phyloP scores from a whole-genome alignment of 2,329 filamentous ascomycete species.

The Aciculosporium take region DNA sequence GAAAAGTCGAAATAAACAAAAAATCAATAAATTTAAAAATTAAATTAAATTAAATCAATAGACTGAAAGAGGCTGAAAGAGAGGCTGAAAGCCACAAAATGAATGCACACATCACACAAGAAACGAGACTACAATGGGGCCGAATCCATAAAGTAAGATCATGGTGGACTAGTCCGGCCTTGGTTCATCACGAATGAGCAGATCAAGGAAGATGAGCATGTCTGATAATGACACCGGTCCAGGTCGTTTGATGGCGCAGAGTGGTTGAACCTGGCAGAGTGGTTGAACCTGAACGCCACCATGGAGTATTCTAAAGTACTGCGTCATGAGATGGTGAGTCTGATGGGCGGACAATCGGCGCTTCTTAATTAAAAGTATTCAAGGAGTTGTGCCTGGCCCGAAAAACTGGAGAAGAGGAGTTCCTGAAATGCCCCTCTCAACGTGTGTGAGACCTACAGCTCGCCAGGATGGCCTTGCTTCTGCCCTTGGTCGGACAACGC shows the following conservation, averaged over 20 bases:
- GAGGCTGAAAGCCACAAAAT: not conserved
- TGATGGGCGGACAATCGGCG: not conserved
- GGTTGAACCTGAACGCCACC: constrained; percentile 1
- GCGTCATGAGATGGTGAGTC: not conserved
- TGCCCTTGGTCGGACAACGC: not conserved
- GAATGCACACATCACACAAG: no score
- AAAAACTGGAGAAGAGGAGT: not conserved
- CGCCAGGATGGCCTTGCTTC: constrained; percentile 6
- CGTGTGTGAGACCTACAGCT: constrained; percentile 11
- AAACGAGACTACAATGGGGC: not conserved
- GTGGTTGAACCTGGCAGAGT: no score
- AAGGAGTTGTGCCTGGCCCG: not conserved
- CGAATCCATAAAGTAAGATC: not conserved
- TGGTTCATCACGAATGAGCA: not conserved
- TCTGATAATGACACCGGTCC: not conserved
- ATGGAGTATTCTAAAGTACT: not conserved
- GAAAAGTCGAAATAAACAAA: no score
- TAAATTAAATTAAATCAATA: no score
- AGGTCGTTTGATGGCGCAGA: no score
- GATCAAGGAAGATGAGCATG: not conserved
- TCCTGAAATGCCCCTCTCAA: constrained; percentile 3
- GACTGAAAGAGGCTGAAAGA: no score
- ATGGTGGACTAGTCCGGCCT: not conserved
- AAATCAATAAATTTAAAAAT: no score
- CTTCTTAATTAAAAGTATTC: no score